These are phyloP conservation scores for Asterophora lycoperdoides DNA, from an alignment of 768 basidiomycete genomes.

Conservation along the genomic window DNA sequence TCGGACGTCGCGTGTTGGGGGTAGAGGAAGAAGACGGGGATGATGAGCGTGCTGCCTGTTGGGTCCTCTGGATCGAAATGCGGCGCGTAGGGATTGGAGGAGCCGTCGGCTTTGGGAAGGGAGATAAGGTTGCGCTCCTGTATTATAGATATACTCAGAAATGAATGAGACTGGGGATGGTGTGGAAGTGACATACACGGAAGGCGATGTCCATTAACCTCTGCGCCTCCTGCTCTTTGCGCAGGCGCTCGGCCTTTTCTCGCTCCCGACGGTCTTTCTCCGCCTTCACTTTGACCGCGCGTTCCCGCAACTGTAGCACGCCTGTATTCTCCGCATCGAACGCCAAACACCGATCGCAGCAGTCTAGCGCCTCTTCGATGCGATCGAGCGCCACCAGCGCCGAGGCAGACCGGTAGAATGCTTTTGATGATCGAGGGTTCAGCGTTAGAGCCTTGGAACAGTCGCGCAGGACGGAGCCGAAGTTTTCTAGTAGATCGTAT, in stretches of 20 bases:
- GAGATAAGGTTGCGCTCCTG: conserved; percentile 74
- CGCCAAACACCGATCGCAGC: conserved; percentile 62
- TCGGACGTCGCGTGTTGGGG: conserved; percentile 89
- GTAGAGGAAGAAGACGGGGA: conserved; percentile 93
- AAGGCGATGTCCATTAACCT: conserved; percentile 54
- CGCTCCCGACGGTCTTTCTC: conserved; percentile 48
- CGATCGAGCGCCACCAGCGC: conserved; percentile 74
- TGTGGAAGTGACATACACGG: conserved; percentile 42
- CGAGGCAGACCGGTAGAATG: conserved; percentile 78
- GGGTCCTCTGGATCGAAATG: conserved; percentile 66
- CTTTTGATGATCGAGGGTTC: conserved; percentile 72
- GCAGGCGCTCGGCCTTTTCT: conserved; percentile 45
- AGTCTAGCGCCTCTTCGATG: conserved; percentile 79
- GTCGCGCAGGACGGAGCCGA: conserved; percentile 81
- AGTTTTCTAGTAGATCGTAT: conserved; percentile 60
- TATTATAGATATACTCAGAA: conserved; percentile 1
- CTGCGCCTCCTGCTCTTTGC: conserved; percentile 49
- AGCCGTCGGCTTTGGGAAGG: conserved; percentile 47
- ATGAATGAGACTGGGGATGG: not conserved
- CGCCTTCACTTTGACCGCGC: conserved; percentile 40
- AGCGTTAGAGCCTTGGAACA: conserved; percentile 66
- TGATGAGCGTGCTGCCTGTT: conserved; percentile 53
- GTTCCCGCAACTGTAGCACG: conserved; percentile 46
- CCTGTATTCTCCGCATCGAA: conserved; percentile 56
- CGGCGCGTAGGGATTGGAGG: conserved; percentile 55